Percentiles rank a stretch among this genome's conserved stretches.
Evolutionary conservation across 305 asterid genomes (phyloP).

Genomic region (Solanum hybrid): DNA sequence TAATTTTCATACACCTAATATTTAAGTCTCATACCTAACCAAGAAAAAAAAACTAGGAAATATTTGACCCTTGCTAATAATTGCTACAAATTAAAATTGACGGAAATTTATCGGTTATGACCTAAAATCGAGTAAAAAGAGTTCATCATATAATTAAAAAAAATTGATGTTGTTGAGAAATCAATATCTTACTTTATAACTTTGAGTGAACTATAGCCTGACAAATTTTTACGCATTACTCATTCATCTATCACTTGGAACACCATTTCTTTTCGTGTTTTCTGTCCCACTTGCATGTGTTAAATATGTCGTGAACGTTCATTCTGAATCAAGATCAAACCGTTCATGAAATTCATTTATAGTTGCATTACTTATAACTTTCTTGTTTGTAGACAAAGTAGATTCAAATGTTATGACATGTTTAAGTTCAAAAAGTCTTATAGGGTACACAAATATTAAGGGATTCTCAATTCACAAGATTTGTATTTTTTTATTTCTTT

Average conservation of each 20-base stretch:
- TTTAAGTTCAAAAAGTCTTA: no score
- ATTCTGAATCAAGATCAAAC: background rate
- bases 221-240: background rate
- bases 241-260: background rate
- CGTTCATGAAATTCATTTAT: background rate
- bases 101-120: background rate
- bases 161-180: background rate
- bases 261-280: background rate
- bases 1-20: background rate
- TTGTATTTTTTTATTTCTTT: background rate
- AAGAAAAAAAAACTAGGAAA: background rate
- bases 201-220: background rate
- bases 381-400: no score
- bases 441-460: background rate
- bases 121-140: background rate
- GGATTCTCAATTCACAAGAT: background rate
- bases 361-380: background rate
- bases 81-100: background rate
- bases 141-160: background rate
- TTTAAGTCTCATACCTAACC: background rate
- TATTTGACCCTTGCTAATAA: background rate
- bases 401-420: no score
- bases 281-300: background rate
- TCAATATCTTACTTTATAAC: background rate
- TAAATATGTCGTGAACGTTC: background rate